Base-by-base conservation (phyloP, 192 early-diverging fungal species). In the Podila epigama region DNA sequence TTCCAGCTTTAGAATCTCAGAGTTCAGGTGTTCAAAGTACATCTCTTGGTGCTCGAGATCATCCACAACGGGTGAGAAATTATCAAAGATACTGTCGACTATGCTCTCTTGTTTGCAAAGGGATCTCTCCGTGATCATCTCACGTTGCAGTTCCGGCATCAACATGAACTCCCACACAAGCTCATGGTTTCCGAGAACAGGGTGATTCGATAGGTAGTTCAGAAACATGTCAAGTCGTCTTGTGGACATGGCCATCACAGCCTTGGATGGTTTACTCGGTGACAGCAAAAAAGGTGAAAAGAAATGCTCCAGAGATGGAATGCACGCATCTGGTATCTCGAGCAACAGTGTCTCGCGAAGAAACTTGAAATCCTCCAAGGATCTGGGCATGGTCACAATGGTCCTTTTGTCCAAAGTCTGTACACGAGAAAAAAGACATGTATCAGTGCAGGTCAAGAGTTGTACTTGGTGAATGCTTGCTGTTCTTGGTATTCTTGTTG, bases 361-460 rank as follows among this genome's bases (percentile, higher is more conserved):
- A 22, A 83, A 81, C 25, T 65, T 33, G 63, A 86, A 86, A 36
- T 86, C 84, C 28, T 86, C 72, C 36, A 81, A 29, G n/a, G 70
- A 71, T 57, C 84, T 36, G 16, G 69, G 68, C 60, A 86, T 81
- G 3, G 82, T 82, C 22, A 58, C 63, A 52, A 83, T 79, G 20
- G 64, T 70, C 13, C 61, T 51, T 22, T 48, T 55, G 44, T 70
- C 66, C 7, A 50, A 59, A 0, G 59, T 60, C 79, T 83, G 40
- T 8, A 27, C 9, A 20, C 10, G 18, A 66, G 34, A 34, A 33
- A 36, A 51, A 44, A 27, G 36, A 32, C 32, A 39, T 25, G 15
- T 15, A 51, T 20, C 18, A 42, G 5, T 44, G 1, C 25, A 11
- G 29, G 5, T 5, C 20, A 15, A 48, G 20, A 22, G n/a, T 20